Percentiles rank a stretch among this genome's conserved stretches.
phyloP scores from a whole-genome alignment of 495 filamentous ascomycete genomes.

The Haplographium delicatum region DNA sequence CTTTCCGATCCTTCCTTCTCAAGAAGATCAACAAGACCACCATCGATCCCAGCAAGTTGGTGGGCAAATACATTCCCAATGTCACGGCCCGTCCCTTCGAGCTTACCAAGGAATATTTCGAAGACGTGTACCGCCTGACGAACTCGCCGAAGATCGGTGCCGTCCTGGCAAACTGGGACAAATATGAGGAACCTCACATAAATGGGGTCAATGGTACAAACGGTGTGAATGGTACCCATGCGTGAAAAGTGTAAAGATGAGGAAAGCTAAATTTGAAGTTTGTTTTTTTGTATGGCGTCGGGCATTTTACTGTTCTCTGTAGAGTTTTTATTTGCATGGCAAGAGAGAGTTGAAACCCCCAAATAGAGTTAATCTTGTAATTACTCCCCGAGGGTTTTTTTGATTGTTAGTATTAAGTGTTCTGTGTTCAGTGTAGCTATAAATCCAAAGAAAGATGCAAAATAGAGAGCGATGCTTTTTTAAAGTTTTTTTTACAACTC shows the following conservation, averaged over 20 bases:
- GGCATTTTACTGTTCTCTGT: background rate
- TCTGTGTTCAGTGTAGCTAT: too few relatives aligned
- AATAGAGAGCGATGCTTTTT: too few relatives aligned
- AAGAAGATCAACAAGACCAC: slow-evolving; percentile 99
- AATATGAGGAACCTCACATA: slow-evolving; percentile 42
- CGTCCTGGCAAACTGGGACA: slow-evolving; percentile 81
- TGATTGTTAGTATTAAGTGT: too few relatives aligned
- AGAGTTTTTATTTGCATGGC: background rate
- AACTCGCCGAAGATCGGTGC: slow-evolving; percentile 88
- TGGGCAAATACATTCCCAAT: slow-evolving; percentile 99
- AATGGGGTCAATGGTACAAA: slow-evolving; percentile 25
- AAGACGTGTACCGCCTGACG: slow-evolving; percentile 92
- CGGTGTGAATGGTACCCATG: slow-evolving; percentile 7
- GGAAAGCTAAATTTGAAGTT: background rate
- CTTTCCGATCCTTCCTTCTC: slow-evolving; percentile 91
- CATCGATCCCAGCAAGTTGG: slow-evolving; percentile 91
- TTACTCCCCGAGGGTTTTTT: too few relatives aligned
- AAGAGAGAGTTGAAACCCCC: background rate
- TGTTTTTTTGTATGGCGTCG: background rate
- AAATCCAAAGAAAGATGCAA: too few relatives aligned
- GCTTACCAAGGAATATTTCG: slow-evolving; percentile 96
- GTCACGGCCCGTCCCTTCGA: slow-evolving; percentile 94
- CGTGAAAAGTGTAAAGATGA: background rate
- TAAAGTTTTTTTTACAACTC: too few relatives aligned
- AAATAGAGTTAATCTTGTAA: too few relatives aligned